Evolutionary conservation across 305 asterid species (phyloP).

Genomic region (Fraxinus sp.): DNA sequence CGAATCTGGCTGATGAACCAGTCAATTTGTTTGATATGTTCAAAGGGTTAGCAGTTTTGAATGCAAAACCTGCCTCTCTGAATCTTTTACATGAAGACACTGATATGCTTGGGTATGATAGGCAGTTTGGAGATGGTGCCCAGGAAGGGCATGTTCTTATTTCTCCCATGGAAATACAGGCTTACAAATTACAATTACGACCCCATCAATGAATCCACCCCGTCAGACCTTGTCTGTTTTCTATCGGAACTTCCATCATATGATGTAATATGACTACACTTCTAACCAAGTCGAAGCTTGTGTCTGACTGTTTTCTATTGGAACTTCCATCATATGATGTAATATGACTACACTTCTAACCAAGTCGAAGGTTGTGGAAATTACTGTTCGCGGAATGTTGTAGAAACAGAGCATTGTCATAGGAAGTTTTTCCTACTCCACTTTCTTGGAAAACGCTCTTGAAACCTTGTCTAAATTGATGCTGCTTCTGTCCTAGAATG

Average conservation of each 20-base stretch:
- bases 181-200: slow-evolving; percentile 72
- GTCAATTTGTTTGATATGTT: slow-evolving; percentile 77
- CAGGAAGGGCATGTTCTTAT: slow-evolving; percentile 78
- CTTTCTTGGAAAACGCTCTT: neutral
- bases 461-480: neutral
- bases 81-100: slow-evolving; percentile 83
- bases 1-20: slow-evolving; percentile 64
- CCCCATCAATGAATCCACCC: slow-evolving; percentile 34
- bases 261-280: slow-evolving; percentile 10
- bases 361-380: slow-evolving; percentile 4
- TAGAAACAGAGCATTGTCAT: slow-evolving; percentile 13
- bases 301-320: neutral
- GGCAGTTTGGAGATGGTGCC: slow-evolving; percentile 70
- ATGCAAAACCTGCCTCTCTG: slow-evolving; percentile 65
- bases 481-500: neutral
- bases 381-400: slow-evolving; percentile 23
- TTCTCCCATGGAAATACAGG: slow-evolving; percentile 94
- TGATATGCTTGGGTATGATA: slow-evolving; percentile 71
- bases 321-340: neutral
- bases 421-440: slow-evolving; percentile 3
- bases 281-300: slow-evolving; percentile 3
- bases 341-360: slow-evolving; percentile 6
- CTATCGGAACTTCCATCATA: neutral
- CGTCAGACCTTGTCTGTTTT: neutral
- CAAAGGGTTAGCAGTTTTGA: slow-evolving; percentile 60